Percentiles rank a stretch among this genome's conserved stretches.
phyloP scores from a whole-genome alignment of 2,329 filamentous ascomycete genomes.

The Knufia petricola region DNA sequence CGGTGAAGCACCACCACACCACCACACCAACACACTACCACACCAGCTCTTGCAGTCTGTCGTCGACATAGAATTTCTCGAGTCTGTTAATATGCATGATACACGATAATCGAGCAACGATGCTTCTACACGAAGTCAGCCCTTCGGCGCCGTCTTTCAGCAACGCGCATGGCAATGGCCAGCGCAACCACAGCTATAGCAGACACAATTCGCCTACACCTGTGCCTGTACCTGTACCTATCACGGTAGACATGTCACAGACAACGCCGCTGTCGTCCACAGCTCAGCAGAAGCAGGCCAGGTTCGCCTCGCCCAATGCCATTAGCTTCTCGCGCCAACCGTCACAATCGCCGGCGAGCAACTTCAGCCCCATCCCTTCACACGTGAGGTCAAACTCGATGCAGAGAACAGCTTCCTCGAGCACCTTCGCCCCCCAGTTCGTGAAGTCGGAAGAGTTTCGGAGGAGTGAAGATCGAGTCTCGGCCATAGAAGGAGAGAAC shows the following conservation, averaged over 20 bases:
- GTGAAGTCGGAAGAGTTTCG: constrained; percentile 79
- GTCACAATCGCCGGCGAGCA: constrained; percentile 52
- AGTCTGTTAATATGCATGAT: constrained; percentile 5
- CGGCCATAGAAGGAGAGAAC: constrained; percentile 88
- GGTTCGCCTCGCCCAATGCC: constrained; percentile 47
- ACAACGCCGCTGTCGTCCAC: constrained; percentile 19
- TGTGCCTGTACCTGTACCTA: constrained; percentile 57
- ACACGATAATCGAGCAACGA: constrained; percentile 2
- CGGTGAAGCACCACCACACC: neutral
- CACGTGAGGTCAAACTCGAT: constrained; percentile 42
- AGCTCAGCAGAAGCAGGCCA: constrained; percentile 62
- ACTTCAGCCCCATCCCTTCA: constrained; percentile 34
- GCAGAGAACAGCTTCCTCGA: constrained; percentile 50
- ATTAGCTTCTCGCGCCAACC: constrained; percentile 57
- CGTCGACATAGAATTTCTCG: neutral
- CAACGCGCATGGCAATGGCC: constrained; percentile 1
- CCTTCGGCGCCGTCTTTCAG: constrained; percentile 1
- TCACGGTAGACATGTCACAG: constrained; percentile 31
- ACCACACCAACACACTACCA: too few relatives aligned
- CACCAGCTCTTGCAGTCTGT: neutral
- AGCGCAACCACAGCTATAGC: constrained; percentile 68
- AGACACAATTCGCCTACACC: constrained; percentile 60
- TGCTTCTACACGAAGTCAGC: constrained; percentile 8
- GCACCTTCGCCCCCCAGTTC: constrained; percentile 91
- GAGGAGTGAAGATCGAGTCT: constrained; percentile 44